Conservation (phyloP, 2,329 filamentous ascomycete species). For the Metarhizium humberi region DNA sequence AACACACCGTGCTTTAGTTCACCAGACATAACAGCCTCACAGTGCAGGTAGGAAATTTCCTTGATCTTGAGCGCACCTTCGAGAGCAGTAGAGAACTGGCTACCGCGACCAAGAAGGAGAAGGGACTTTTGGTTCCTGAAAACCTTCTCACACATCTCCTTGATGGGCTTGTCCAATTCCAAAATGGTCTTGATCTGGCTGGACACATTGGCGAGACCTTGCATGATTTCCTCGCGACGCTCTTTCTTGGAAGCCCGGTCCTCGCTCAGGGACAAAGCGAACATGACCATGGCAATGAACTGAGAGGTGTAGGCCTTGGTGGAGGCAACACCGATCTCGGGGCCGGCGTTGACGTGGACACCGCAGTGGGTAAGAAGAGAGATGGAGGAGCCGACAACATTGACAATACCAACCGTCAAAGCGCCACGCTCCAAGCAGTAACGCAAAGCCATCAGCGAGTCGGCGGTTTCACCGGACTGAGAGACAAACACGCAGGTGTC, state of each 20-base stretch:
- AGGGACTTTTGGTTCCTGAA: slow-evolving; percentile 98
- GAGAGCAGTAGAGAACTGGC: slow-evolving; percentile 92
- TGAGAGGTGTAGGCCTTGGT: slow-evolving; percentile 99
- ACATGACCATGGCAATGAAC: slow-evolving; percentile 99
- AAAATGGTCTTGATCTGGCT: slow-evolving; percentile 88
- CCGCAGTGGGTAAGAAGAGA: slow-evolving; percentile 98
- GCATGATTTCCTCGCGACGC: slow-evolving; percentile 92
- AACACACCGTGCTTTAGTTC: slow-evolving; percentile 98
- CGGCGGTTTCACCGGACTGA: slow-evolving; percentile 95
- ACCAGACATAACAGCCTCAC: slow-evolving; percentile 99
- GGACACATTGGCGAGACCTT: slow-evolving; percentile 79
- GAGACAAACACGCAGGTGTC: slow-evolving; percentile 99
- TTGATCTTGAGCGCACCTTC: slow-evolving; percentile 99
- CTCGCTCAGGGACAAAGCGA: slow-evolving; percentile 90
- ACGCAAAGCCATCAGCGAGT: slow-evolving; percentile 91
- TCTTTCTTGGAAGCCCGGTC: slow-evolving; percentile 91
- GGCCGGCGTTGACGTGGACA: slow-evolving; percentile 98
- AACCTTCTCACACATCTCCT: slow-evolving; percentile 81
- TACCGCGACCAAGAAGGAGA: slow-evolving; percentile 85
- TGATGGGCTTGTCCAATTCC: slow-evolving; percentile 86
- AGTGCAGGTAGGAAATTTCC: slow-evolving; percentile 99
- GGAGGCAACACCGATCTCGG: slow-evolving; percentile 96
- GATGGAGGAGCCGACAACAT: slow-evolving; percentile 96
- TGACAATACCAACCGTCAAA: slow-evolving; percentile 95
- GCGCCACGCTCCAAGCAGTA: slow-evolving; percentile 98